Evolutionary conservation across 495 filamentous ascomycete species (phyloP).

Genomic region (Lichenothelia convexa): DNA sequence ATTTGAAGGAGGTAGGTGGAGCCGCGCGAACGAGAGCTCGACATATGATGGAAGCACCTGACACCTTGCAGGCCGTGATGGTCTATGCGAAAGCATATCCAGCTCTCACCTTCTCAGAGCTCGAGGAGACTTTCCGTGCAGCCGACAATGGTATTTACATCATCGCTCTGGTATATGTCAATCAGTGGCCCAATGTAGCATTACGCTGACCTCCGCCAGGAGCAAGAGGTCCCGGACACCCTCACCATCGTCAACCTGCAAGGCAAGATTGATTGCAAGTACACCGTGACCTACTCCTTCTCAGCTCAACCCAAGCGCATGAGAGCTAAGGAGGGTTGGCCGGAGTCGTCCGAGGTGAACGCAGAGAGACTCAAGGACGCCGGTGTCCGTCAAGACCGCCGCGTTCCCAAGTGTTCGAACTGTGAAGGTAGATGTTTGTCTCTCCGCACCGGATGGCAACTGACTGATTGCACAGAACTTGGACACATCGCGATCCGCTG

Average conservation of each 20-base stretch:
- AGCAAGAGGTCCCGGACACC: constrained; percentile 35
- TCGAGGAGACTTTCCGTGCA: constrained; percentile 56
- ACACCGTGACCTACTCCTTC: constrained; percentile 51
- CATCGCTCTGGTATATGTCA: constrained; percentile 42
- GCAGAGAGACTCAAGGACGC: constrained; percentile 52
- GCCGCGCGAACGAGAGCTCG: too few relatives aligned
- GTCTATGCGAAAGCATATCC: constrained; percentile 59
- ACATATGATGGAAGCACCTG: neutral
- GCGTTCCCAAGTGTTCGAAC: constrained; percentile 48
- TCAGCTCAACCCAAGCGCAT: constrained; percentile 43
- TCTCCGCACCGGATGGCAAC: neutral
- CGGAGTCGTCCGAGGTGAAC: constrained; percentile 47
- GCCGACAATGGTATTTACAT: constrained; percentile 46
- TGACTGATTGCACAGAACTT: constrained; percentile 29
- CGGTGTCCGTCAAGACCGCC: constrained; percentile 48
- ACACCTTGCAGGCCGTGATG: constrained; percentile 32
- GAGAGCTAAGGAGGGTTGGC: constrained; percentile 44
- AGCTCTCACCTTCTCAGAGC: constrained; percentile 42
- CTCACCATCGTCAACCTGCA: constrained; percentile 70
- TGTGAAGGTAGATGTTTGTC: constrained; percentile 35
- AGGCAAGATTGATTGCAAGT: constrained; percentile 60
- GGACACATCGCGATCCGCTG: constrained; percentile 56
- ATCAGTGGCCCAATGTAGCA: neutral
- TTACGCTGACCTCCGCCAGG: constrained; percentile 20
- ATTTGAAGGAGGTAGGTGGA: constrained; percentile 46